Base-by-base conservation (phyloP, 2,329 filamentous ascomycete genomes). In the Blumeriella jaapii region DNA sequence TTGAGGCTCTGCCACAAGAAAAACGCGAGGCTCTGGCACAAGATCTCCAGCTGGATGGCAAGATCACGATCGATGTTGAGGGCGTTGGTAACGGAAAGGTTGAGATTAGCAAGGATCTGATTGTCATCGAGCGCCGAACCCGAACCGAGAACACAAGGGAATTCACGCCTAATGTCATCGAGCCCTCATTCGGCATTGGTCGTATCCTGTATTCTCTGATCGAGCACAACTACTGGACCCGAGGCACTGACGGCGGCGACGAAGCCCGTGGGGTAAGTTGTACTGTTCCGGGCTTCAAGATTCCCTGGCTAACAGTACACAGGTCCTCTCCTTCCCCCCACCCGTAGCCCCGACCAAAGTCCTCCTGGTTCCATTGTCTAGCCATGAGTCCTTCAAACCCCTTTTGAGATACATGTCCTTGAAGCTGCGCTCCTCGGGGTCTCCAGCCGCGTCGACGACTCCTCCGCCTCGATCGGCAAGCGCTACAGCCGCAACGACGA, bases 171-270 rank as follows among this genome's bases (percentile, higher is more conserved):
- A 95, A 95, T 56, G 86, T 93, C 30, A 93, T 96, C 50, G 91
- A 98, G 65, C 91, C 89, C 2, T 96, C 89, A 1, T 98, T 96
- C 53, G 89, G 89, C 67, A 93, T 96, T 54, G 91, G 89, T 41
- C 77, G 89, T 51, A 95, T 96, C 44, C 67, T 96, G 39, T 96
- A 94, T 67, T 78, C 82, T 41, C 65, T 98, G 53, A 82, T 93
- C 56, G 91, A 98, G 65, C 91, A 98, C 63, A 78, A 74, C 58
- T 98, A 87, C 72, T 98, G 91, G 89, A 84, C 78, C 35, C 82
- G 91, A 46, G 33, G 33, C 29, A 68, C 58, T 40, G 72, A 76
- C 33, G 78, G 77, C 47, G 78, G 73, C 44, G 82, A 89, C 48
- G 86, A 91, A 59, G 79, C 85, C 35, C 82, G 87, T 57, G 81